Base-by-base conservation (phyloP, 768 basidiomycete species). In the Mycena latifolia region DNA sequence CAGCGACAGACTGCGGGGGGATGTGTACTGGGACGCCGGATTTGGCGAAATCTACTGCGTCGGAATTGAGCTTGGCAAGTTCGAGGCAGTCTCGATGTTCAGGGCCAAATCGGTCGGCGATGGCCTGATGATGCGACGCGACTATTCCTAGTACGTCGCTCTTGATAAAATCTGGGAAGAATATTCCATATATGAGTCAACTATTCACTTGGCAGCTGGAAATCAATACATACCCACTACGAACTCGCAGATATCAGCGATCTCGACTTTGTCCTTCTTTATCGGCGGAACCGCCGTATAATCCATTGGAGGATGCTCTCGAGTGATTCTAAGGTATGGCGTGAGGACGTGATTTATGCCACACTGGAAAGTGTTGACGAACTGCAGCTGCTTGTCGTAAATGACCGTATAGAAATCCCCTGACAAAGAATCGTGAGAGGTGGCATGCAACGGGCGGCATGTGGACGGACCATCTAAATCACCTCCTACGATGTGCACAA, bases 391-490 rank as follows among this genome's bases (percentile, higher is more conserved):
- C 37, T 63, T 66, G 35, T 70, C 69, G 20, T 62, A 70, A 37
- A 70, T 61, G 9, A 70, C 58, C 5, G 69, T 70, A 41, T 61
- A 70, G 24, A 67, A 70, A 48, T 70, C 69, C 27, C 69, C 69
- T 67, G 20, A 18, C 3, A 15, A 17, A 27, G n/a, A 29, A 17
- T 10, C 2, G 29, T 55, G 14, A 52, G 35, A 17, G 1, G 24
- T 9, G 18, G 20, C 27, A 33, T 8, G 2, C 2, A 37, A 53
- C 8, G 6, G 22, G 0, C 22, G 33, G 33, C 14, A 35, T 35
- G 12, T 46, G 2, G 24, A 51, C 63, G 12, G 24, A 69, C 67
- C 67, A 22, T 69, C 67, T 48, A 69, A 55, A 45, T 69, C 67
- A 9, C 67, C 67, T 28, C 67, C 67, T 69, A 27, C 1, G 9